Percentiles rank a stretch among this genome's conserved stretches.
Conservation (phyloP, 805 yeast genomes). For the Teunomyces atbi region DNA sequence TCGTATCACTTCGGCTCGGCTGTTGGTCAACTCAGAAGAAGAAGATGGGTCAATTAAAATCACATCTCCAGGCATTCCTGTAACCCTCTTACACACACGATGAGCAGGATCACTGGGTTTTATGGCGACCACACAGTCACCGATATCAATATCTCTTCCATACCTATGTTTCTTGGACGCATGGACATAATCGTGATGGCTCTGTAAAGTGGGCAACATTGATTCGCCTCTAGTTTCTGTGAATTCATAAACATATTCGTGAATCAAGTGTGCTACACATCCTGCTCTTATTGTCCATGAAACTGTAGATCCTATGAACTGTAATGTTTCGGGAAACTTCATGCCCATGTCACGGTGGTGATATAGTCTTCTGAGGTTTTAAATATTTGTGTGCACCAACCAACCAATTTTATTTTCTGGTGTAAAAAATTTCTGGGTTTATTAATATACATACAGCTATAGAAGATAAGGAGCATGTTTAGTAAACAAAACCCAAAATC, state of each 20-base stretch:
- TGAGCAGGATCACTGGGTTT: constrained; percentile 88
- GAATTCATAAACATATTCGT: constrained; percentile 66
- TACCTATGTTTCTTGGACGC: constrained; percentile 60
- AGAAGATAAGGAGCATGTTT: constrained; percentile 3
- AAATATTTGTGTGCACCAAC: not conserved
- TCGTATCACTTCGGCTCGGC: constrained; percentile 20
- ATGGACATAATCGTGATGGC: constrained; percentile 74
- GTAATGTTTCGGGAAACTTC: constrained; percentile 14
- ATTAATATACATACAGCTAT: not conserved
- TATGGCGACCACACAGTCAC: constrained; percentile 83
- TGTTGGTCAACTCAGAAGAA: constrained; percentile 41
- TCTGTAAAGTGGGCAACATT: constrained; percentile 87
- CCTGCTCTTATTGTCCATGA: constrained; percentile 59
- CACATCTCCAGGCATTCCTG: constrained; percentile 95
- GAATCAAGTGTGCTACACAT: constrained; percentile 65
- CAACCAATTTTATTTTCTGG: not conserved
- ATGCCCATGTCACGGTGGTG: not conserved
- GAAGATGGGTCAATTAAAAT: constrained; percentile 78
- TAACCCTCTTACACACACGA: constrained; percentile 86
- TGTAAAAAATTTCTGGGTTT: not conserved
- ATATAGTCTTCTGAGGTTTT: not conserved
- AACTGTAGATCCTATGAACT: constrained; percentile 32
- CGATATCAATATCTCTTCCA: constrained; percentile 69
- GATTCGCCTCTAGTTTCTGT: constrained; percentile 89
- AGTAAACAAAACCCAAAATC: constrained; percentile 27